Conservation (phyloP, 2,329 filamentous ascomycete species). For the Beauveria bassiana region DNA sequence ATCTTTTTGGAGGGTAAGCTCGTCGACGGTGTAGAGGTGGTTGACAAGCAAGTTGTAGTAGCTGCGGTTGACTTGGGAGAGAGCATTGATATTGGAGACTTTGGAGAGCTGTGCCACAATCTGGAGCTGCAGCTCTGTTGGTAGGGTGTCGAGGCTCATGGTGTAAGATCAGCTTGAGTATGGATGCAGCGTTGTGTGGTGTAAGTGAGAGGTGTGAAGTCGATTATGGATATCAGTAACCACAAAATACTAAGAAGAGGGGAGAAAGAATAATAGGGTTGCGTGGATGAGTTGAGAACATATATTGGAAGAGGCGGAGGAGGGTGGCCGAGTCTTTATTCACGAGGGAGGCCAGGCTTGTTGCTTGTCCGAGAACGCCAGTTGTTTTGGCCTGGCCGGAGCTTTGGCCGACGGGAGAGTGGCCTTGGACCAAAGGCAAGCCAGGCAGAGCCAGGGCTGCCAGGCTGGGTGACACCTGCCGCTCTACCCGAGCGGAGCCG, state of each 20-base stretch:
- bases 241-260: background rate
- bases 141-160: conserved; percentile 7
- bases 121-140: conserved; percentile 9
- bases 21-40: conserved; percentile 10
- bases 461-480: background rate
- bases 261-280: background rate
- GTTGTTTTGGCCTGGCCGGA: background rate
- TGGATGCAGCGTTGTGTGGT: background rate
- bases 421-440: background rate
- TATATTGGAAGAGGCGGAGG: background rate
- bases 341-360: background rate
- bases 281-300: background rate
- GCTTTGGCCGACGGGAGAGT: background rate
- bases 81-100: conserved; percentile 7
- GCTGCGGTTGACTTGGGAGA: conserved; percentile 7
- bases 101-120: conserved; percentile 1
- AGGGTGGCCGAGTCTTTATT: conserved; percentile 6
- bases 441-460: background rate
- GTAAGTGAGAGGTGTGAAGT: background rate
- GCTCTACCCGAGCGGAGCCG: conserved; percentile 5
- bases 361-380: background rate
- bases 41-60: conserved; percentile 8
- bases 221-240: background rate
- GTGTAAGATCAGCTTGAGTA: background rate
- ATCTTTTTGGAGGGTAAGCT: conserved; percentile 8